A percentile compares a stretch with the other conserved stretches of the same genome.
Conservation (phyloP, 1,284 basidiomycete genomes). For the Tylopilus sp. region DNA sequence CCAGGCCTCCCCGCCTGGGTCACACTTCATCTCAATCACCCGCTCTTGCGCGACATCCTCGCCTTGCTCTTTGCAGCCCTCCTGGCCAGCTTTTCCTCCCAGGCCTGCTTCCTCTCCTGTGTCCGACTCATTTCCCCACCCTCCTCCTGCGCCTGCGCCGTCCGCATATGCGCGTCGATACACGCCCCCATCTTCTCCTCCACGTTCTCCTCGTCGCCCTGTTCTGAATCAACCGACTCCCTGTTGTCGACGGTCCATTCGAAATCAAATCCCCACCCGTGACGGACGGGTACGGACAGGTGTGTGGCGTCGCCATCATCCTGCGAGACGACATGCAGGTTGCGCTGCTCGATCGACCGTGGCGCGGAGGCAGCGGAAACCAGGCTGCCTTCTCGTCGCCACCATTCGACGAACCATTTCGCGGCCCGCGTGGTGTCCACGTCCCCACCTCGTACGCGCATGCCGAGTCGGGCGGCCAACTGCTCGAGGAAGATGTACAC, state of each 20-base stretch:
- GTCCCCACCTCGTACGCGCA: conserved; percentile 73
- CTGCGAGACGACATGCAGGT: neutral
- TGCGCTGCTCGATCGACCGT: conserved; percentile 21
- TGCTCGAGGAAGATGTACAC: conserved; percentile 62
- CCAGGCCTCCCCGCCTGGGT: neutral
- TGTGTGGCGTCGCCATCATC: neutral
- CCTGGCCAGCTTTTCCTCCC: conserved; percentile 48
- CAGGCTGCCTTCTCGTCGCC: conserved; percentile 72
- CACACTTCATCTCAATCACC: conserved; percentile 7
- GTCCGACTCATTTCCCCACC: conserved; percentile 62
- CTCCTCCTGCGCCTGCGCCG: conserved; percentile 44
- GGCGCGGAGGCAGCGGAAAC: conserved; percentile 38
- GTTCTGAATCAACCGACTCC: conserved; percentile 1
- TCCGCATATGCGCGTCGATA: conserved; percentile 52
- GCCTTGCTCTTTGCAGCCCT: conserved; percentile 34
- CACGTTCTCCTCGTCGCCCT: conserved; percentile 28
- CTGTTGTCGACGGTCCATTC: conserved; percentile 50
- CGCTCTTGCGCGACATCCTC: conserved; percentile 25
- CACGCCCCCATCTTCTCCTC: conserved; percentile 68
- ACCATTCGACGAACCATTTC: conserved; percentile 79
- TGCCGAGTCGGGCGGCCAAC: conserved; percentile 75
- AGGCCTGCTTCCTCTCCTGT: conserved; percentile 62
- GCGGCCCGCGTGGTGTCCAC: conserved; percentile 69
- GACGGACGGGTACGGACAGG: conserved; percentile 23
- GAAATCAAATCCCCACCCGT: conserved; percentile 80